Evolutionary conservation across 176 grass and related monocot species (phyloP).

Genomic region (Eleusine indica): DNA sequence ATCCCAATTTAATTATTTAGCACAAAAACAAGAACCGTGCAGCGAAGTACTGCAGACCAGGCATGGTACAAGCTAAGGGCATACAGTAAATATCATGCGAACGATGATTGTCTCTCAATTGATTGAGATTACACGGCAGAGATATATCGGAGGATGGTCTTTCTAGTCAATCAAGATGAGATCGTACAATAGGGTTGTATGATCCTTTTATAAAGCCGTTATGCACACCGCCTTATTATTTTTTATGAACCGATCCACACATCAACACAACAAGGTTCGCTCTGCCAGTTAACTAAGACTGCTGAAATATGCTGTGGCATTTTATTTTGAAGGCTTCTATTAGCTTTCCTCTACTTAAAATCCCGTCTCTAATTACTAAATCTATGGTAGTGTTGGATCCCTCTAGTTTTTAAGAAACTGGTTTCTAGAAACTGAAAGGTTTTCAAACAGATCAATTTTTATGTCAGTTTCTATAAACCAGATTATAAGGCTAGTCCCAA

Average conservation of each 20-base stretch:
- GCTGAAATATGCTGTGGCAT: too few species aligned
- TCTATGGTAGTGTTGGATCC: too few species aligned
- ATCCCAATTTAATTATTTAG: neutral
- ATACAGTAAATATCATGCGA: neutral
- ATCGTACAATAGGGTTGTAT: neutral
- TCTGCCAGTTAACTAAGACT: neutral
- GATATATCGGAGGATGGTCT: neutral
- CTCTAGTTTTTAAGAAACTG: too few species aligned
- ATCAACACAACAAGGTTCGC: neutral
- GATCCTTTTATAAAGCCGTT: neutral
- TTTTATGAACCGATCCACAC: neutral
- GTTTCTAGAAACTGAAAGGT: too few species aligned
- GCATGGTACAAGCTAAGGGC: neutral
- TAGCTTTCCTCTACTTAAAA: too few species aligned
- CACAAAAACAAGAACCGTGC: neutral
- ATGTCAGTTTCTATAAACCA: too few species aligned
- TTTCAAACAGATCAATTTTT: too few species aligned
- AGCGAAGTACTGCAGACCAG: neutral
- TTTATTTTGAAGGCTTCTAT: too few species aligned
- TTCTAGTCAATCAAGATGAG: neutral
- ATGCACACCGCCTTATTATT: neutral
- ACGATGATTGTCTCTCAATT: neutral
- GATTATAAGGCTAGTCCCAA: too few species aligned
- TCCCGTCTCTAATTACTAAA: too few species aligned
- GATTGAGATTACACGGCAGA: neutral